These are phyloP conservation scores for Aspergillus vadensis DNA, from an alignment of 2,329 filamentous ascomycete genomes.

Conservation along the genomic window DNA sequence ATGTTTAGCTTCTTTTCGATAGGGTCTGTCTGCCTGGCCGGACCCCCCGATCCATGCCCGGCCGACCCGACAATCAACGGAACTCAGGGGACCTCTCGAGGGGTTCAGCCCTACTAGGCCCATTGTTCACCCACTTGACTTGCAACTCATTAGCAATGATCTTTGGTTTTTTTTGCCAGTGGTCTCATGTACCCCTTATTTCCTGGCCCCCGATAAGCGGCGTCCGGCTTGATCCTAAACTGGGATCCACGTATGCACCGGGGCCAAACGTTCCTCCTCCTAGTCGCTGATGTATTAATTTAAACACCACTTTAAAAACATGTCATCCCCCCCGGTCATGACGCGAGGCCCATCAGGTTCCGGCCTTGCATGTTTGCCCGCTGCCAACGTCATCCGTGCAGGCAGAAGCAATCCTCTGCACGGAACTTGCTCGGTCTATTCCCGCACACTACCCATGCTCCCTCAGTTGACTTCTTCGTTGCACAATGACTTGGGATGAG, in stretches of 20 bases:
- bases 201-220: not conserved
- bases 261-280: not conserved
- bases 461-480: not conserved
- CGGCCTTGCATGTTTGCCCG: not conserved
- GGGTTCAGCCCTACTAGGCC: no score
- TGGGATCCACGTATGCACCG: not conserved
- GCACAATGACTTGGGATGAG: constrained; percentile 2
- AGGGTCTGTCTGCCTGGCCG: no score
- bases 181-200: not conserved
- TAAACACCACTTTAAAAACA: not conserved
- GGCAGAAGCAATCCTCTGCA: constrained; percentile 6
- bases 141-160: not conserved
- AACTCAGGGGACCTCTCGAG: no score
- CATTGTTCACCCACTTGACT: not conserved
- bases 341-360: not conserved
- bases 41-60: no score
- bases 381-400: constrained; percentile 6
- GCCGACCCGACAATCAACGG: no score
- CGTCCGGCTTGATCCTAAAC: not conserved
- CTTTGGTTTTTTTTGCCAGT: not conserved
- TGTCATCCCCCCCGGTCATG: not conserved
- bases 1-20: no score
- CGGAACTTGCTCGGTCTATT: not conserved
- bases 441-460: not conserved
- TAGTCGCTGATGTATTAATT: not conserved